A percentile compares a stretch with the other conserved stretches of the same genome.
phyloP scores from a whole-genome alignment of 2,329 filamentous ascomycete species.

The Bipolaris oryzae region DNA sequence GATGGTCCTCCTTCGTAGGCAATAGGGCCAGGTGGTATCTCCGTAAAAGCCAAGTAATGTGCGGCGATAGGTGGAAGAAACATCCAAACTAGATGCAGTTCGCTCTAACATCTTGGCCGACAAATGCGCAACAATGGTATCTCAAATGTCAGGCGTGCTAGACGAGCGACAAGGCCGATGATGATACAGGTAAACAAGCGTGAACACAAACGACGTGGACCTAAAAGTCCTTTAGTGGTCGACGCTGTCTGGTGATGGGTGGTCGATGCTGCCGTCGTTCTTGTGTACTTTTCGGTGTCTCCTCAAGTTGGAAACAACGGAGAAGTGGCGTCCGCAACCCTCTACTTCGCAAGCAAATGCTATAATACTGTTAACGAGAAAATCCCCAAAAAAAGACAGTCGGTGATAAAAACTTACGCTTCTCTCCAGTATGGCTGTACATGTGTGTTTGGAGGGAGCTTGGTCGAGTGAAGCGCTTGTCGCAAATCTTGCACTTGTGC shows the following conservation, averaged over 20 bases:
- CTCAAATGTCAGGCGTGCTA: constrained; percentile 35
- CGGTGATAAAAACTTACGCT: constrained; percentile 72
- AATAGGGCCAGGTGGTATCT: constrained; percentile 29
- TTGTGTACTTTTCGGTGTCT: constrained; percentile 97
- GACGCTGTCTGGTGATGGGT: constrained; percentile 56
- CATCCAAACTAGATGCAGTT: constrained; percentile 36
- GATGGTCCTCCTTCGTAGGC: constrained; percentile 14
- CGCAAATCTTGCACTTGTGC: constrained; percentile 99
- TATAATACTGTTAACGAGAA: constrained; percentile 49
- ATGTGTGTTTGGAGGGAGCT: constrained; percentile 96
- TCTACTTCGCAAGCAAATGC: constrained; percentile 94
- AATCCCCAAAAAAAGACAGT: not conserved
- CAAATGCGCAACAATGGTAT: constrained; percentile 46
- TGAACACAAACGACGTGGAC: constrained; percentile 5
- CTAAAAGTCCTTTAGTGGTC: constrained; percentile 35
- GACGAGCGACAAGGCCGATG: constrained; percentile 2
- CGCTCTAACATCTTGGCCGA: constrained; percentile 33
- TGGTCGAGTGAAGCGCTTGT: constrained; percentile 94
- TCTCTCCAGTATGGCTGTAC: constrained; percentile 98
- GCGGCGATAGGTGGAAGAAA: constrained; percentile 42
- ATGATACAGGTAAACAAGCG: constrained; percentile 13
- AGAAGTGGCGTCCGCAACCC: constrained; percentile 94
- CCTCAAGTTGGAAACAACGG: constrained; percentile 92
- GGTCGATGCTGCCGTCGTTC: constrained; percentile 62
- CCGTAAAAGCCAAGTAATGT: constrained; percentile 25